A percentile compares a stretch with the other conserved stretches of the same genome.
Evolutionary conservation across 2,329 filamentous ascomycete genomes (phyloP).

Genomic region (Paracoccidioides brasiliensis): DNA sequence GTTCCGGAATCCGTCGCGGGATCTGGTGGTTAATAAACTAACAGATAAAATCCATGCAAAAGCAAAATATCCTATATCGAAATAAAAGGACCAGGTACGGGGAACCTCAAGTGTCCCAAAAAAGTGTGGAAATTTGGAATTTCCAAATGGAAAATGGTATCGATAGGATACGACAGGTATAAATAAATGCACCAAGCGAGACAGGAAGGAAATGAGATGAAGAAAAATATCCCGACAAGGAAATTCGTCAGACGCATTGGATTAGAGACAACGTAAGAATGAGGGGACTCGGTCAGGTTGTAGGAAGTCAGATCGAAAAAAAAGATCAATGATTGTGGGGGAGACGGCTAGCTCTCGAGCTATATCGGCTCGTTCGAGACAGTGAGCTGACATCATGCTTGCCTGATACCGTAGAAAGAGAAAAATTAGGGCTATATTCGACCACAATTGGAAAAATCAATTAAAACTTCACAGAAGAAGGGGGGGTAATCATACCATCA

Average conservation of each 20-base stretch:
- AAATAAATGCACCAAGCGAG: neutral
- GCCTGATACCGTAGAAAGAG: slow-evolving; percentile 32
- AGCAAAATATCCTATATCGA: neutral
- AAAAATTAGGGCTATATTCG: neutral
- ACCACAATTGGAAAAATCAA: neutral
- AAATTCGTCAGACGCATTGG: slow-evolving; percentile 10
- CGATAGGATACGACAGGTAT: neutral
- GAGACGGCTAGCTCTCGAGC: slow-evolving; percentile 25
- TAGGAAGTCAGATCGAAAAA: neutral
- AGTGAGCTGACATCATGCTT: slow-evolving; percentile 55
- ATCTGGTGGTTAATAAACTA: too few species aligned
- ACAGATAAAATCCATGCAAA: neutral
- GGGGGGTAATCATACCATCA: slow-evolving; percentile 56
- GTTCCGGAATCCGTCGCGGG: too few species aligned
- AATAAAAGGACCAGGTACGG: too few species aligned
- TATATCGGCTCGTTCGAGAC: slow-evolving; percentile 30
- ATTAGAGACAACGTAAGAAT: neutral
- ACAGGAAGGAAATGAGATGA: neutral
- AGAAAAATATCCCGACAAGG: slow-evolving; percentile 4
- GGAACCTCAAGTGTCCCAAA: too few species aligned
- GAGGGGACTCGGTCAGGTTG: neutral
- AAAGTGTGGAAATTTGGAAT: neutral
- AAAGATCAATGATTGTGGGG: slow-evolving; percentile 24
- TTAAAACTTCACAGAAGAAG: slow-evolving; percentile 10
- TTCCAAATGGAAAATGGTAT: neutral